Conservation (phyloP, 192 early-diverging fungal species). For the Coemansia aciculifera region DNA sequence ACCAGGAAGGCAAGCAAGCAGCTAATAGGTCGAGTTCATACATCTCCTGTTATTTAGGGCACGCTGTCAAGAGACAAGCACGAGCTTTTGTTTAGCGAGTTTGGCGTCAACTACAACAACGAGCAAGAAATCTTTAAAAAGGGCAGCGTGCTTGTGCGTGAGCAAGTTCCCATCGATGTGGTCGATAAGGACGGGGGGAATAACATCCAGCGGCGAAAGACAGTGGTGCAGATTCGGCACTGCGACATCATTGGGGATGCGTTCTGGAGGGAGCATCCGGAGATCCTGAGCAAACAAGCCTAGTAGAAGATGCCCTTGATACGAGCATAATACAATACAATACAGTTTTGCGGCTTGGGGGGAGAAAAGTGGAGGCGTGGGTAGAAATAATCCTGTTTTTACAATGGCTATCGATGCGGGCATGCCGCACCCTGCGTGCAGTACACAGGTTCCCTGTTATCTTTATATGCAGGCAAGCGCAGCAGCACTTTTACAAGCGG, state of each 20-base stretch:
- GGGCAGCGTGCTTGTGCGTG: conserved; percentile 76
- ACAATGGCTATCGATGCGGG: conserved; percentile 1
- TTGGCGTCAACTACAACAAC: conserved; percentile 87
- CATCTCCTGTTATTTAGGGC: conserved; percentile 57
- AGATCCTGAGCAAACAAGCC: conserved; percentile 27
- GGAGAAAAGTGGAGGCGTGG: neutral
- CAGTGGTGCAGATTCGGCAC: conserved; percentile 55
- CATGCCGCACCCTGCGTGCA: conserved; percentile 7
- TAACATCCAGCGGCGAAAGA: conserved; percentile 57
- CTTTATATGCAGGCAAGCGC: neutral
- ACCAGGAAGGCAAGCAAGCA: neutral
- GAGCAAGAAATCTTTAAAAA: conserved; percentile 83
- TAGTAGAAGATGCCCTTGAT: neutral
- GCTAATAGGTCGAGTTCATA: neutral
- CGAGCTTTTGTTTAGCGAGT: conserved; percentile 84
- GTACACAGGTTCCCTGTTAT: neutral
- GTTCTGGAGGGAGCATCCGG: conserved; percentile 68
- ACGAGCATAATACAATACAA: neutral
- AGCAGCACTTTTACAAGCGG: neutral
- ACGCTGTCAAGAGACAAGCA: conserved; percentile 89
- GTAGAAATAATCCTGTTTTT: neutral
- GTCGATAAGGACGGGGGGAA: conserved; percentile 15
- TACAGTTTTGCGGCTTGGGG: neutral
- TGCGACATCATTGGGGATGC: conserved; percentile 74
- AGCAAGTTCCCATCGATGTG: conserved; percentile 39